These are phyloP conservation scores for Hypomontagnella submonticulosa DNA, from an alignment of 495 filamentous ascomycete genomes.

Conservation along the genomic window DNA sequence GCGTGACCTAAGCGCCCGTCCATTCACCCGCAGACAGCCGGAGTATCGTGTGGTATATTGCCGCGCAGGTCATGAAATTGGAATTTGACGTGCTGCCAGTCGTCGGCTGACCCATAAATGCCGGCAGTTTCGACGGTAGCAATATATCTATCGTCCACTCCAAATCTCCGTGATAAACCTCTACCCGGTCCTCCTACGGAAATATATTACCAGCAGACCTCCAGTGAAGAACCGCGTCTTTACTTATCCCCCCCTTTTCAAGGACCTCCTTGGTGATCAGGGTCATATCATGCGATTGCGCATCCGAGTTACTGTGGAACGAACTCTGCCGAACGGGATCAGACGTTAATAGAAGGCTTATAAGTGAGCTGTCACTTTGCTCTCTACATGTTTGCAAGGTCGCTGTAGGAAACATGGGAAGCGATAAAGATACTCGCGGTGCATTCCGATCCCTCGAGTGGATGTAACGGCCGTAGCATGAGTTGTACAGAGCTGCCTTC, in stretches of 20 bases:
- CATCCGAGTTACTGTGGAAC: conserved; percentile 13
- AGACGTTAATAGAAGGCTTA: conserved; percentile 13
- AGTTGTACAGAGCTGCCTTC: conserved; percentile 17
- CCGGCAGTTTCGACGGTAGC: too few species aligned
- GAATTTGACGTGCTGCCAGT: too few species aligned
- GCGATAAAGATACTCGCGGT: neutral
- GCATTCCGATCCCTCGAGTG: conserved; percentile 9
- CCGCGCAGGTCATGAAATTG: too few species aligned
- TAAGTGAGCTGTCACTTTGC: conserved; percentile 34
- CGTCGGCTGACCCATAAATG: too few species aligned
- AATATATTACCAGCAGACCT: too few species aligned
- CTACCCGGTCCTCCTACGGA: too few species aligned
- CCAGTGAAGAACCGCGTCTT: neutral
- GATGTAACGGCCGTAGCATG: conserved; percentile 29
- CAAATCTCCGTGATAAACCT: too few species aligned
- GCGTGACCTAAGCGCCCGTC: too few species aligned
- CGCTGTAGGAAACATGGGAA: neutral
- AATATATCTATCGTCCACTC: too few species aligned
- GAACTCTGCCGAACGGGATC: conserved; percentile 19
- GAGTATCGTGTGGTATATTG: too few species aligned
- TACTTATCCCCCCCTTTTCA: neutral
- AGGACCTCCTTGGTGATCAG: neutral
- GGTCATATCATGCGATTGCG: conserved; percentile 28
- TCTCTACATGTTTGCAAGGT: conserved; percentile 5
- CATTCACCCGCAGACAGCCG: too few species aligned